Percentiles rank a stretch among this genome's conserved stretches.
These are phyloP conservation scores for Acacia crassicarpa DNA, from an alignment of 306 rosid species.

Conservation along the genomic window DNA sequence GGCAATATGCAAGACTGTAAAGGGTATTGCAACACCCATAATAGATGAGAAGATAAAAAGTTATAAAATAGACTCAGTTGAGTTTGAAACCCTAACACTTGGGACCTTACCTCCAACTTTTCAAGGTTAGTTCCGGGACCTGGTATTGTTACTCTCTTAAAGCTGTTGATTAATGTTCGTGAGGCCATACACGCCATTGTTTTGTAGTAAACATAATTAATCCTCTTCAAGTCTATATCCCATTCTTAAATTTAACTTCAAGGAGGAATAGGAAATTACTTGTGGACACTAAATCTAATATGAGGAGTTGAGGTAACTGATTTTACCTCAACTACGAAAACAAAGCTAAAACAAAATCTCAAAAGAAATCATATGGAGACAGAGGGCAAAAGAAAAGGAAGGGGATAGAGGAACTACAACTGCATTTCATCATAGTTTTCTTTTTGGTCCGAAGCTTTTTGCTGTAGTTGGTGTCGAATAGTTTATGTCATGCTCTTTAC, in stretches of 20 bases:
- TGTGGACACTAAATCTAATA: neutral
- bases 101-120: slow-evolving; percentile 93
- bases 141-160: neutral
- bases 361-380: neutral
- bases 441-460: neutral
- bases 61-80: slow-evolving; percentile 80
- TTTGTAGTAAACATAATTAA: neutral
- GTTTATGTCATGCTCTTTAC: neutral
- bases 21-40: slow-evolving; percentile 72
- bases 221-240: neutral
- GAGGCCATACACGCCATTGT: neutral
- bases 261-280: neutral
- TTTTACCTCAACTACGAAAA: neutral
- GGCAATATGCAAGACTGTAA: slow-evolving; percentile 88
- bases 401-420: neutral
- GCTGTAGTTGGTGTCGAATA: neutral
- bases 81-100: slow-evolving; percentile 71
- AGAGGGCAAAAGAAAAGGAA: neutral
- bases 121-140: slow-evolving; percentile 61
- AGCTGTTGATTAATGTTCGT: neutral
- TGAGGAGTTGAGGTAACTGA: neutral
- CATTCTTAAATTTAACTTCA: neutral
- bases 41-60: slow-evolving; percentile 86
- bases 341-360: neutral
- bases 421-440: neutral